Evolutionary conservation across 768 basidiomycete genomes (phyloP).

Genomic region (Erythrobasidium yunnanense): DNA sequence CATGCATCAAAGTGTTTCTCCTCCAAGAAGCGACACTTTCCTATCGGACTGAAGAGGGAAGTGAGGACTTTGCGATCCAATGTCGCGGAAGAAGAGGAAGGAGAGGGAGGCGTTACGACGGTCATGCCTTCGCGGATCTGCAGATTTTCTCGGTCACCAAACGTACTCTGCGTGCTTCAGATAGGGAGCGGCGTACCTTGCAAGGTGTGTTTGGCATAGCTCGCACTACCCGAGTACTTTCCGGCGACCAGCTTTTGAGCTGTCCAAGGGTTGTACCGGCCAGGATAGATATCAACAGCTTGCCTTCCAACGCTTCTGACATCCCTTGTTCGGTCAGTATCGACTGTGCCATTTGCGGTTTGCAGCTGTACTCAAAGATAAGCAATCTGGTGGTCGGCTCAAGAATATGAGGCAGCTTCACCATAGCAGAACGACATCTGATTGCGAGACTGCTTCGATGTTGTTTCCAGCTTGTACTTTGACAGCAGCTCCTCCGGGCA

Average conservation of each 20-base stretch:
- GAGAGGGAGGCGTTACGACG: slow-evolving; percentile 64
- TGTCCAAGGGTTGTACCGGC: slow-evolving; percentile 90
- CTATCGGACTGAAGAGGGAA: slow-evolving; percentile 94
- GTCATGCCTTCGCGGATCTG: slow-evolving; percentile 99
- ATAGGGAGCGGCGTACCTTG: slow-evolving; percentile 53
- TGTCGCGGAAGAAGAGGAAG: slow-evolving; percentile 47
- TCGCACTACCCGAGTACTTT: slow-evolving; percentile 73
- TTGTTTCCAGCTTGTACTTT: slow-evolving; percentile 63
- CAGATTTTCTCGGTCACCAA: not conserved
- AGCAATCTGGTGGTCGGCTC: not conserved
- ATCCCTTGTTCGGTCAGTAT: slow-evolving; percentile 69
- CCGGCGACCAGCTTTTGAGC: slow-evolving; percentile 59
- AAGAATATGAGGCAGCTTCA: slow-evolving; percentile 38
- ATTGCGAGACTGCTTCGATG: slow-evolving; percentile 55
- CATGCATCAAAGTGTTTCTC: slow-evolving; percentile 99
- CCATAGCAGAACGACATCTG: slow-evolving; percentile 84
- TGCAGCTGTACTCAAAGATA: slow-evolving; percentile 54
- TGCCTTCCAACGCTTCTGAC: slow-evolving; percentile 69
- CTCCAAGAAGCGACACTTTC: slow-evolving; percentile 86
- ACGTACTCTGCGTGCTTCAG: not conserved
- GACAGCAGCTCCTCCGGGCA: slow-evolving; percentile 57
- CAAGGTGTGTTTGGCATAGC: slow-evolving; percentile 99
- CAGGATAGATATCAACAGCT: slow-evolving; percentile 89
- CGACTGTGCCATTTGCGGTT: slow-evolving; percentile 70
- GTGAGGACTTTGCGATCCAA: slow-evolving; percentile 63